Evolutionary conservation across 2,329 filamentous ascomycete genomes (phyloP), one percentile per base, ranked within the genome.

Genomic region (Colletotrichum phormii): DNA sequence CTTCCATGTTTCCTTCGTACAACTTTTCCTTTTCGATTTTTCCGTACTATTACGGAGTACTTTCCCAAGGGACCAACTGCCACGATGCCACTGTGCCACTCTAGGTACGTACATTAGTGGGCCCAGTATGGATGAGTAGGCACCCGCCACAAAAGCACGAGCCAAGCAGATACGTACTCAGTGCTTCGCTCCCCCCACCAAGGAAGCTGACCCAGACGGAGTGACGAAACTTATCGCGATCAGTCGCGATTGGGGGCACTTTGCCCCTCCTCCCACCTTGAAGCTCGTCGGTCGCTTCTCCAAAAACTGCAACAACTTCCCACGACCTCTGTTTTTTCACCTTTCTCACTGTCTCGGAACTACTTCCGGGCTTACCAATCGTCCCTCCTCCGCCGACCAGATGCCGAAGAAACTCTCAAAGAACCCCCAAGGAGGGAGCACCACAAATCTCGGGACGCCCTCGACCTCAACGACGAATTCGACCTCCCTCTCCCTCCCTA

Each of bases 361-460:
- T 49, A n/a, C 42, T 49, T n/a, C 42, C 11, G 18, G 1, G 18
- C 8, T 49, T 8, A 13, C 9, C 24, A n/a, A 7, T 15, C 18
- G 12, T 9, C 11, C 1, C 22, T 22, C 31, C 7, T 13, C 24
- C 46, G 33, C 31, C 57, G 31, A 5, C 64, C 75, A 24, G 8
- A 81, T 82, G 80, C 80, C 79, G 13, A 78, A 78, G 72, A 82
- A 81, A 64, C 79, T 80, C 54, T 78, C 80, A 67, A 82, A 80
- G 54, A 53, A 54, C 35, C 66, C 63, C 42, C 68, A 65, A 13
- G 66, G 63, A 33, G 54, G 69, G 5, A 75, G 74, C 71, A 76
- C 77, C 18, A 79, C 78, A 54, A 75, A 76, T 60, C 77, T 75
- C 67, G 75, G 75, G n/a, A 71, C 78, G 5, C 61, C 76, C 5